Conservation (phyloP, 768 basidiomycete genomes). For the Lentinula edodes region DNA sequence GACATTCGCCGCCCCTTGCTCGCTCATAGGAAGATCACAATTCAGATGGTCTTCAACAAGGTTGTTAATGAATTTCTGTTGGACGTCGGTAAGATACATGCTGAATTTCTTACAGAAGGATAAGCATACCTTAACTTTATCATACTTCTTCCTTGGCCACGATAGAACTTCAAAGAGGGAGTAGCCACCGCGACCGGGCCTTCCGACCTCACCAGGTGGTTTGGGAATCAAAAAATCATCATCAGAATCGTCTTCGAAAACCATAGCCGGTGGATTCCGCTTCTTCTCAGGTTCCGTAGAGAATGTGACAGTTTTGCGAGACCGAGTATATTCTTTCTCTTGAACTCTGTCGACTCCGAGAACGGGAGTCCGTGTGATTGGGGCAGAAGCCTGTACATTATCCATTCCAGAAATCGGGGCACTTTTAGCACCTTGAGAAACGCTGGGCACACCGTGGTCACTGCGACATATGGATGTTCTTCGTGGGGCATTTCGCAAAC, state of each 20-base stretch:
- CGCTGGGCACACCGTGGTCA: too few relatives aligned
- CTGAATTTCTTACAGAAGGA: neutral
- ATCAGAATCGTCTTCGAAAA: neutral
- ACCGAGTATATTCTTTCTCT: too few relatives aligned
- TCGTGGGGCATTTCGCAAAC: too few relatives aligned
- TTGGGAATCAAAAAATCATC: conserved; percentile 3
- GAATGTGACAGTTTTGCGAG: too few relatives aligned
- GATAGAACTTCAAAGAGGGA: conserved; percentile 7
- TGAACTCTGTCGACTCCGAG: too few relatives aligned
- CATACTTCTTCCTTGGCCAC: conserved; percentile 8
- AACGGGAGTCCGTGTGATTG: too few relatives aligned
- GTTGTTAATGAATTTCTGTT: neutral
- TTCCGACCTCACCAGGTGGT: conserved; percentile 11
- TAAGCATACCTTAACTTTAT: conserved; percentile 12
- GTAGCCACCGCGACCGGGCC: conserved; percentile 12
- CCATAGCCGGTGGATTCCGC: neutral
- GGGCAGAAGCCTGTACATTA: too few relatives aligned
- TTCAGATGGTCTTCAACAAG: neutral
- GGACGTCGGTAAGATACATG: neutral
- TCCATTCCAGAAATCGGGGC: too few relatives aligned
- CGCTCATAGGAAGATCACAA: too few relatives aligned
- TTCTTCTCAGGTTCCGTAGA: neutral
- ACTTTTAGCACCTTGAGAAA: too few relatives aligned
- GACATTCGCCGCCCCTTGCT: too few relatives aligned
- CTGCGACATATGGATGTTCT: too few relatives aligned